Evolutionary conservation across 257 asterid species (phyloP), one percentile per base, ranked within the genome.

Genomic region (Nicotiana undulata): DNA sequence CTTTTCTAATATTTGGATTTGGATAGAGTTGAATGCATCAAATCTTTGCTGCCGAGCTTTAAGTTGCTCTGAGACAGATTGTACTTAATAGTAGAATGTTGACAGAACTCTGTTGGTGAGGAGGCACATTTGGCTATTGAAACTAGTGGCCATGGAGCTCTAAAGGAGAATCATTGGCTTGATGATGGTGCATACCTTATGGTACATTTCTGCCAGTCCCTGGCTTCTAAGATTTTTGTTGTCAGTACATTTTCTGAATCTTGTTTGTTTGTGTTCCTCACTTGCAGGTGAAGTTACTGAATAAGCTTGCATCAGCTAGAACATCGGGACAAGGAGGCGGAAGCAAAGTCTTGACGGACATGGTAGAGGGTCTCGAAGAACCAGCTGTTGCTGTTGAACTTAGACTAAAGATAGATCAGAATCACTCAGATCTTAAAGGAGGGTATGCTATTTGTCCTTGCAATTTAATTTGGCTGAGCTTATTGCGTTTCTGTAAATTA

Each of bases 131-230:
- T 96, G 84, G 98, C 98, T 86, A 96, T 96, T 85, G 99, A 96
- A 88, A 96, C 99, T 85, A 96, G 99, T 90, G 99, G 99, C 80
- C 98, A 96, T 86, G 99, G 99, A 83, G 99, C 99, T 85, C 95
- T 96, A 31, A 96, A 92, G 97, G 99, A 94, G 87, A 96, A 96
- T 84, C 87, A 92, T 83, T 96, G 99, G 99, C 99, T 94, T 58
- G 99, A 96, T 66, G 99, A 96, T 87, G 99, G 99, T 79, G 99
- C 99, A 85, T 96, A 96, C 86, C 95, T 90, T 79, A 96, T 96
- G 99, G 99, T 95, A 91, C 81, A 60, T 63, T 64, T 72, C 76
- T 81, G 24, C 79, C 77, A 24, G 55, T 74, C 44, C 51, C 26
- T 49, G 61, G 44, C 44, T 9, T 74, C 40, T 49, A 74, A 46